Evolutionary conservation across 2,329 filamentous ascomycete genomes (phyloP).

Genomic region (Clonostachys byssicola): DNA sequence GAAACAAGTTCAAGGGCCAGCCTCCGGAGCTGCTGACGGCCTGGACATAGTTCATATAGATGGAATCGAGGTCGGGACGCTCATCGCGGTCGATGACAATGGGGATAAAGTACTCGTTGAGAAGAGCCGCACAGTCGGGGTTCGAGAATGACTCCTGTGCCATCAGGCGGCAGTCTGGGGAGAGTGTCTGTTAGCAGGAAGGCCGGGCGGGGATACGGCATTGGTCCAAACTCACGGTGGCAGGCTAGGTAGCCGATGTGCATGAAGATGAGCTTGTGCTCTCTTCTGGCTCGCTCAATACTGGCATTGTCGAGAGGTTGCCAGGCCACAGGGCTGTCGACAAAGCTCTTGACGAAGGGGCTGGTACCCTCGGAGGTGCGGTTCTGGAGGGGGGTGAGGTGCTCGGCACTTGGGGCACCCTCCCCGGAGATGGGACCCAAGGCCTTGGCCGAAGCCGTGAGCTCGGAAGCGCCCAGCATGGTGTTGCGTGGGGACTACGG

Average conservation of each 20-base stretch:
- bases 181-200: constrained; percentile 8
- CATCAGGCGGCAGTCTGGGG: constrained; percentile 80
- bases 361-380: constrained; percentile 33
- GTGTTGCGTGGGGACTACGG: background rate
- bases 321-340: constrained; percentile 84
- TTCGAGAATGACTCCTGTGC: constrained; percentile 89
- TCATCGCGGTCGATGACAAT: constrained; percentile 93
- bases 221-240: constrained; percentile 65
- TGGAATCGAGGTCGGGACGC: constrained; percentile 86
- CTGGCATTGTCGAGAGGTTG: constrained; percentile 80
- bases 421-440: constrained; percentile 18
- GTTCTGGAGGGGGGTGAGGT: constrained; percentile 22
- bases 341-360: constrained; percentile 65
- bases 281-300: constrained; percentile 68
- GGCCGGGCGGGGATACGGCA: background rate
- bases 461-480: constrained; percentile 29
- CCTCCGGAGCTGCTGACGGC: constrained; percentile 86
- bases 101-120: constrained; percentile 87
- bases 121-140: constrained; percentile 69
- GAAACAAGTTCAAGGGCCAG: constrained; percentile 95
- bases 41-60: constrained; percentile 98
- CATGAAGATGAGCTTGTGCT: constrained; percentile 87
- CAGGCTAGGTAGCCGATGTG: constrained; percentile 95
- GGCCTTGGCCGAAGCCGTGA: constrained; percentile 26
- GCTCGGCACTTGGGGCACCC: background rate